Conservation (phyloP, 768 basidiomycete genomes). For the Epithele typhae region DNA sequence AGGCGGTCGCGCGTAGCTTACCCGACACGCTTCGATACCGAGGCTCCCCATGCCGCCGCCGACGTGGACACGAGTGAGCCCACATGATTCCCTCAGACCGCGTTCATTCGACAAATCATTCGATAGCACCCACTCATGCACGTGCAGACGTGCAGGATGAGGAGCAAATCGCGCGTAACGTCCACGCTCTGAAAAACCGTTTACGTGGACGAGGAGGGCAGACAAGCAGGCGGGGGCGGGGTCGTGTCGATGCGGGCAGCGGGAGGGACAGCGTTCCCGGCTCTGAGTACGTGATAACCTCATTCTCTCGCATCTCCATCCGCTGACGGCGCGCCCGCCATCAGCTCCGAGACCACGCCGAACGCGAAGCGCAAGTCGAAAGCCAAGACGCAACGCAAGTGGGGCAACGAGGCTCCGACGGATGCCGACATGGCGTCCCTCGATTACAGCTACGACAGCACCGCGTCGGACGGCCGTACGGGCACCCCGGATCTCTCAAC, state of each 20-base stretch:
- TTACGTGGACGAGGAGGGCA: constrained; percentile 71
- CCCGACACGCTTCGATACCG: constrained; percentile 30
- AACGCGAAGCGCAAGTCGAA: constrained; percentile 46
- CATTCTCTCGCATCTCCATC: neutral
- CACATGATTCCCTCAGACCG: no score
- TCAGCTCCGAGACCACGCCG: constrained; percentile 56
- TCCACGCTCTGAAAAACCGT: constrained; percentile 83
- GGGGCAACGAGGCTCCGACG: constrained; percentile 79
- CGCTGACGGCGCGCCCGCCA: neutral
- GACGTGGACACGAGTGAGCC: constrained; percentile 54
- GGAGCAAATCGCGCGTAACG: constrained; percentile 88
- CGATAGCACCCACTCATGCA: constrained; percentile 43
- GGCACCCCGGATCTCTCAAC: constrained; percentile 45
- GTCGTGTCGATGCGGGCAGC: constrained; percentile 46
- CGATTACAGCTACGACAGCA: constrained; percentile 74
- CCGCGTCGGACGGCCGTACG: constrained; percentile 29
- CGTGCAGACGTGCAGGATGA: constrained; percentile 63
- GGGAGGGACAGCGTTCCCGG: constrained; percentile 58
- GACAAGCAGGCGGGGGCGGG: constrained; percentile 44
- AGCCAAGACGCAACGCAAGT: constrained; percentile 75
- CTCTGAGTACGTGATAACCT: constrained; percentile 58
- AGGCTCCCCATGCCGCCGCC: constrained; percentile 48
- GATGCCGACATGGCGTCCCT: constrained; percentile 91
- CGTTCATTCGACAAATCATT: no score
- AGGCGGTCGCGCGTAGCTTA: constrained; percentile 61